Conservation (phyloP, 1,284 basidiomycete species). For the Malassezia nana region DNA sequence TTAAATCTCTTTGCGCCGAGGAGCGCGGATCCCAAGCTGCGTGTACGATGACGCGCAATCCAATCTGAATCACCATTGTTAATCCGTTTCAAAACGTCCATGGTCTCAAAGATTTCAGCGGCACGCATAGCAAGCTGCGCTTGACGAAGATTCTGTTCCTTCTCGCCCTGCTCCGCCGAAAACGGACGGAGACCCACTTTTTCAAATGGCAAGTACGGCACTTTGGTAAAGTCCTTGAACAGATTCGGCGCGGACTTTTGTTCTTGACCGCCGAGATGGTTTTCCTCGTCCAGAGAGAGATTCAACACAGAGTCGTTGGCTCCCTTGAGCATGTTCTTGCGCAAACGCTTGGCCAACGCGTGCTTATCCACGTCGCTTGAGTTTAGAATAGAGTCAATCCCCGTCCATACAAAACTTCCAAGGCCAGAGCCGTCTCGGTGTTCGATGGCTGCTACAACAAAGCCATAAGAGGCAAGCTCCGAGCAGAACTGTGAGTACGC, state of each 20-base stretch:
- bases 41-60: constrained; percentile 28
- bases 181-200: constrained; percentile 46
- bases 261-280: constrained; percentile 39
- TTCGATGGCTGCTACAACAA: constrained; percentile 52
- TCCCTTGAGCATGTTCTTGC: not conserved
- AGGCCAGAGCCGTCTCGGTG: constrained; percentile 53
- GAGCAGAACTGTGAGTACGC: constrained; percentile 38
- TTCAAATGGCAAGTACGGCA: constrained; percentile 47
- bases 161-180: constrained; percentile 23
- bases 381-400: not conserved
- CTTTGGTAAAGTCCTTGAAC: constrained; percentile 3
- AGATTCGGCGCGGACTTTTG: not conserved
- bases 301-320: constrained; percentile 26
- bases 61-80: constrained; percentile 33
- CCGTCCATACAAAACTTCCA: constrained; percentile 44
- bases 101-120: constrained; percentile 50
- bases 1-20: constrained; percentile 8
- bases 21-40: constrained; percentile 27
- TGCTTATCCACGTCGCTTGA: not conserved
- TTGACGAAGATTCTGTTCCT: constrained; percentile 50
- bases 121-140: constrained; percentile 52
- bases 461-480: constrained; percentile 33
- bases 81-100: constrained; percentile 47
- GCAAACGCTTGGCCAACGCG: not conserved
- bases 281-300: constrained; percentile 39